Evolutionary conservation across 106 monocot species (phyloP).

Genomic region (Cymbidium sinense): DNA sequence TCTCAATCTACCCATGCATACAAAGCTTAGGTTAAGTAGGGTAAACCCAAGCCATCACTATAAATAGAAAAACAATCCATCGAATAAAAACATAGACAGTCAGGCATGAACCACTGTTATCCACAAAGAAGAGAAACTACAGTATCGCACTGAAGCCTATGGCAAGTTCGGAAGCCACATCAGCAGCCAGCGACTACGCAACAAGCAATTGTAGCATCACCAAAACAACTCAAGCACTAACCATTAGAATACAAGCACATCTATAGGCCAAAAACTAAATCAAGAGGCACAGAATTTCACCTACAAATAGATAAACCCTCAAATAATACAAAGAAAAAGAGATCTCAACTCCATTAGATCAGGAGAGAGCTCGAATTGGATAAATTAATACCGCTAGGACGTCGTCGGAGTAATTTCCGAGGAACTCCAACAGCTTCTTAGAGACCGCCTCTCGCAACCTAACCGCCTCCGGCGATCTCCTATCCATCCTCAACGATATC

Average conservation of each 20-base stretch:
- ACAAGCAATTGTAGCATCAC: not conserved
- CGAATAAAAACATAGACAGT: not conserved
- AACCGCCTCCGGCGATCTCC: conserved; percentile 35
- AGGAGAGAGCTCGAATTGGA: conserved; percentile 13
- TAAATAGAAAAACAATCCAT: not conserved
- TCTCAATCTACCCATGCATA: not conserved
- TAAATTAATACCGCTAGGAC: conserved; percentile 53
- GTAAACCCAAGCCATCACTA: not conserved
- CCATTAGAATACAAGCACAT: not conserved
- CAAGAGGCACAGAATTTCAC: not conserved
- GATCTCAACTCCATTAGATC: not conserved
- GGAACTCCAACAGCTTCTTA: conserved; percentile 53
- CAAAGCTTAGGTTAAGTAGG: not conserved
- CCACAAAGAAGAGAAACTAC: not conserved
- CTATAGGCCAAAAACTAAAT: not conserved
- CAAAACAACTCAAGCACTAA: not conserved
- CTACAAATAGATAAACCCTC: not conserved
- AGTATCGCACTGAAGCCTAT: not conserved
- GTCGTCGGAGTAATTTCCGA: conserved; percentile 64
- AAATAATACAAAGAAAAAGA: not conserved
- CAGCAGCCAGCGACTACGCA: not conserved
- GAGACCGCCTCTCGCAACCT: conserved; percentile 44
- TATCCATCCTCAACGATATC: conserved; percentile 59
- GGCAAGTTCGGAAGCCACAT: not conserved
- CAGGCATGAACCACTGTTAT: not conserved